phyloP scores from a whole-genome alignment of 805 yeast species.

The Hagleromyces aurorensis region DNA sequence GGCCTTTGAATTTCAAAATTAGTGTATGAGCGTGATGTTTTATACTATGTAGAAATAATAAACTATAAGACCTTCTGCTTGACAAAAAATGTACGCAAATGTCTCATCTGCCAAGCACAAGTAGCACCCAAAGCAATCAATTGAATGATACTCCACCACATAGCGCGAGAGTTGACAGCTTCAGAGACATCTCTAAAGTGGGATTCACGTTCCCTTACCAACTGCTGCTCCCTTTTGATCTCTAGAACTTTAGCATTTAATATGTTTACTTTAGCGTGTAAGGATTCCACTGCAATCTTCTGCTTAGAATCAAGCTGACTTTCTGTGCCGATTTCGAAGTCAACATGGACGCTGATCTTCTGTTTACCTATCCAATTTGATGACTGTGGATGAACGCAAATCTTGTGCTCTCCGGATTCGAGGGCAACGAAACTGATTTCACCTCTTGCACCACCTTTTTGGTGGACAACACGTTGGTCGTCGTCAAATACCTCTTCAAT shows the following conservation, averaged over 20 bases:
- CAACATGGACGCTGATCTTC: slow-evolving; percentile 51
- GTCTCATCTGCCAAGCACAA: slow-evolving; percentile 67
- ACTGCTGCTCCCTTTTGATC: slow-evolving; percentile 56
- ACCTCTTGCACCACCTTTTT: slow-evolving; percentile 55
- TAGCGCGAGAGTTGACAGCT: slow-evolving; percentile 58
- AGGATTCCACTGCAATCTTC: slow-evolving; percentile 43
- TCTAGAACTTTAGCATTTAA: slow-evolving; percentile 51
- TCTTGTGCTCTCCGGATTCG: slow-evolving; percentile 72
- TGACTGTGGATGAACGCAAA: slow-evolving; percentile 50
- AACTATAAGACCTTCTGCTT: slow-evolving; percentile 54
- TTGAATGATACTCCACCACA: slow-evolving; percentile 68
- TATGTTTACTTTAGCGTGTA: slow-evolving; percentile 50
- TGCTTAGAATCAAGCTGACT: slow-evolving; percentile 61
- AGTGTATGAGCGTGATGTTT: neutral
- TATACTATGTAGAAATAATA: no score
- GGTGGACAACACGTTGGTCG: slow-evolving; percentile 66
- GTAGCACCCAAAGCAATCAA: slow-evolving; percentile 54
- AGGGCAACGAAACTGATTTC: slow-evolving; percentile 67
- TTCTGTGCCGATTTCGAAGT: slow-evolving; percentile 61
- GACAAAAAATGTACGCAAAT: slow-evolving; percentile 67
- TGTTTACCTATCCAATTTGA: slow-evolving; percentile 58
- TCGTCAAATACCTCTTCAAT: slow-evolving; percentile 67
- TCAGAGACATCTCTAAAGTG: slow-evolving; percentile 66
- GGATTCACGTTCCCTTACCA: slow-evolving; percentile 70
- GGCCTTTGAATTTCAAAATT: neutral